Conservation (phyloP, 306 rosid genomes). For the Rosa chinensis region DNA sequence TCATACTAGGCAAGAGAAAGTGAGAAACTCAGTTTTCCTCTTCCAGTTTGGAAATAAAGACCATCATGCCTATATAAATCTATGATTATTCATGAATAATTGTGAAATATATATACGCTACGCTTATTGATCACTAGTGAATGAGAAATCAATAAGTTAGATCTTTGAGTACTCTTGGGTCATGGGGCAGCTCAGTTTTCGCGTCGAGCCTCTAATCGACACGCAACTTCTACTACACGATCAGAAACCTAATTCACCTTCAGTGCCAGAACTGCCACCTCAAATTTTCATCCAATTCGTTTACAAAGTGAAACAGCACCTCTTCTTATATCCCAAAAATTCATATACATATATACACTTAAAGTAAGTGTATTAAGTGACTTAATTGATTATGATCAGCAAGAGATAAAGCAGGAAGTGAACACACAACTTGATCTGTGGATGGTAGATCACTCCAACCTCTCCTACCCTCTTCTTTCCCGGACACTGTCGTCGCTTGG, state of each 20-base stretch:
- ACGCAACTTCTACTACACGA: neutral
- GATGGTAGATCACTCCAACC: neutral
- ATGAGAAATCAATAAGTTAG: neutral
- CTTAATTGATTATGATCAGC: neutral
- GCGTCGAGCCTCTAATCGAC: neutral
- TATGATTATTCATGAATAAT: too few species aligned
- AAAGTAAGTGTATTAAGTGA: too few species aligned
- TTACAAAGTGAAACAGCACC: neutral
- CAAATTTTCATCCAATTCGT: neutral
- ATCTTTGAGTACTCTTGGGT: neutral
- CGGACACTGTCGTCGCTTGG: neutral
- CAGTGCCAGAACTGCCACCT: neutral
- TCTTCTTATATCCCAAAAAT: neutral
- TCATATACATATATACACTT: neutral
- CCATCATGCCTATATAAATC: neutral
- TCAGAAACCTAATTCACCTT: neutral
- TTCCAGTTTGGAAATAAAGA: neutral
- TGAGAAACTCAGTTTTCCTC: neutral
- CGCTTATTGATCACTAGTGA: neutral
- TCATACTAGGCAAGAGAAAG: neutral
- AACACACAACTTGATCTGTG: neutral
- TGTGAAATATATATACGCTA: too few species aligned
- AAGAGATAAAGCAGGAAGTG: neutral
- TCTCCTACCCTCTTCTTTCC: neutral
- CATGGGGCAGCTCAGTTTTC: neutral